Evolutionary conservation across 192 early-diverging fungal genomes (phyloP), one percentile per base, ranked within the genome.

Genomic region (Radiomyces spectabilis): DNA sequence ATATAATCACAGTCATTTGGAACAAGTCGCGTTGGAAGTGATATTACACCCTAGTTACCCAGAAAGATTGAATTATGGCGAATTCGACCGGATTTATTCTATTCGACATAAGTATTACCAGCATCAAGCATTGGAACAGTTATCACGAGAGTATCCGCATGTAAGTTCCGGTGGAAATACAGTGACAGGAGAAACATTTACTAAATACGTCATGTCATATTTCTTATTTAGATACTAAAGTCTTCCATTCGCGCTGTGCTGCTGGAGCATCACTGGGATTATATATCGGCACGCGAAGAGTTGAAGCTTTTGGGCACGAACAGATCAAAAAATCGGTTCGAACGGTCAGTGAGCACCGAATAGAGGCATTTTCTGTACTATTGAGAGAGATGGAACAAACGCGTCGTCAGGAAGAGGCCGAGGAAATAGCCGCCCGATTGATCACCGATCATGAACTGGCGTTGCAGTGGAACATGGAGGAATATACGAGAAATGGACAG

Each of bases 221-320:
- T 44, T 37, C 35, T 37, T 31, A 22, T 51, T 27, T 18, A 72
- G 57, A 60, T 69, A 19, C 72, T 66, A 66, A 59, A 57, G 29
- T 75, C 73, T 12, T 65, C 73, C 10, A 61, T 75, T 32, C 38
- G 61, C 41, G 73, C 73, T 5, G 69, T 75, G 9, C 46, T 75
- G 27, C 70, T 70, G 8, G 73, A 75, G 31, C 68, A 75, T 39
- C 61, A 68, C 43, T 61, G 52, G 52, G 71, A 72, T 35, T 75
- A 69, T 48, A 3, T 44, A 26, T 45, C 55, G 16, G 63, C 55
- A 16, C 46, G 48, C 29, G 42, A 55, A 18, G 62, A 72, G 27
- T 33, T 75, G 15, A 38, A 31, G 9, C 59, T 59, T 1, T 42
- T 72, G 39, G 49, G 61, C 5, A 45, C 58, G n/a, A 53, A 56